A percentile compares a stretch with the other conserved stretches of the same genome.
Evolutionary conservation across 768 basidiomycete genomes (phyloP).

Genomic region (Russula ochroleuca): DNA sequence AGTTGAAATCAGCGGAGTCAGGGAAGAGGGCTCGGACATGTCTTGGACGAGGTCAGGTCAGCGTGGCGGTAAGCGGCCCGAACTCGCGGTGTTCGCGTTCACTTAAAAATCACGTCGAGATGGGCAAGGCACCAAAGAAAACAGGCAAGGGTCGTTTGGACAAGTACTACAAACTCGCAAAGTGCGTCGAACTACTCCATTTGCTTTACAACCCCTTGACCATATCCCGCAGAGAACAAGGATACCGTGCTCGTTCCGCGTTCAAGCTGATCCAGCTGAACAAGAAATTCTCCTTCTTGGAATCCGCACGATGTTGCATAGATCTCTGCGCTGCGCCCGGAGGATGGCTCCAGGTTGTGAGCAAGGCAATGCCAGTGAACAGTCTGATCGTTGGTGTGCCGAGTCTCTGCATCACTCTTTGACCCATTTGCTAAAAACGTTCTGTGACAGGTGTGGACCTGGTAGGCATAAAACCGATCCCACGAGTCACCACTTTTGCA

Average conservation of each 20-base stretch:
- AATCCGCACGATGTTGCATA: constrained; percentile 85
- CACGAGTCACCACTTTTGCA: constrained; percentile 85
- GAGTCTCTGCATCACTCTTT: neutral
- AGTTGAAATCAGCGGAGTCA: constrained; percentile 31
- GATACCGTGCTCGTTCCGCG: constrained; percentile 97
- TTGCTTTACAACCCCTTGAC: constrained; percentile 13
- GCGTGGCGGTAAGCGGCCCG: neutral
- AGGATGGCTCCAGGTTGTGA: constrained; percentile 98
- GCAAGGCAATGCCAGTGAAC: constrained; percentile 93
- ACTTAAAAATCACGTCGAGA: constrained; percentile 19
- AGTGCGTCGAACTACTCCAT: constrained; percentile 42
- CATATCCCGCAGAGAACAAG: constrained; percentile 73
- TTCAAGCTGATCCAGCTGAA: constrained; percentile 99
- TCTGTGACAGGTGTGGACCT: constrained; percentile 76
- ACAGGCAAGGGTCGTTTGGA: constrained; percentile 94
- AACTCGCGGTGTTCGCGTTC: neutral
- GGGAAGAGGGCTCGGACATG: constrained; percentile 30
- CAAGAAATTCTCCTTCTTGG: constrained; percentile 93
- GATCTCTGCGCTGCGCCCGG: constrained; percentile 99
- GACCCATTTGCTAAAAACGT: constrained; percentile 2
- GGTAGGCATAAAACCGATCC: constrained; percentile 94
- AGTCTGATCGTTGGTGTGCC: constrained; percentile 83
- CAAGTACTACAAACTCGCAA: constrained; percentile 96
- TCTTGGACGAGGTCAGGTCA: neutral
- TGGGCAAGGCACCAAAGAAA: constrained; percentile 73